Evolutionary conservation across 2,329 filamentous ascomycete species (phyloP), one percentile per base, ranked within the genome.

Genomic region (Uncinocarpus reesii): DNA sequence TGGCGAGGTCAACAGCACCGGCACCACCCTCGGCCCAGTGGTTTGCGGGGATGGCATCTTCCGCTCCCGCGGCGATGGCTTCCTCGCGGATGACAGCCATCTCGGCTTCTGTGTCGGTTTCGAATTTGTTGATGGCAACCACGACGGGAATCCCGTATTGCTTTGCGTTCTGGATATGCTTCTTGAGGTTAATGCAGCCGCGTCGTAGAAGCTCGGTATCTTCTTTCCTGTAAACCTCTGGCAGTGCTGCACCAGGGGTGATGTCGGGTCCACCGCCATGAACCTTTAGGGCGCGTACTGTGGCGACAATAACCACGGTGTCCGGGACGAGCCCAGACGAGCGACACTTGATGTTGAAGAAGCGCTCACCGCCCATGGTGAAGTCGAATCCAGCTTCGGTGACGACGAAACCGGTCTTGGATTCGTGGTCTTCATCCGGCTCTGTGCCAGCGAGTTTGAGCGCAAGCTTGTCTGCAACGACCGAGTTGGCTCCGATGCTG

Each of bases 291-390:
- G 92, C 92, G 57, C 92, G 84, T 38, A 98, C 86, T 2, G 92
- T 98, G 20, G 92, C 90, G 31, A 98, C 92, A 51, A 98, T 82
- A 37, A 98, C 87, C 5, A 95, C 89, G 1, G 88, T 86, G 61
- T 98, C 92, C 1, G 92, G 92, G 2, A 87, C 80, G 38, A 98
- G 81, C 20, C 90, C 90, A 4, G 90, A 95, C 7, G 88, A 85
- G 52, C 92, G 84, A 72, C 92, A 96, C 77, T 98, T 98, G 76
- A 98, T 96, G 74, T 98, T 96, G 80, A 98, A 96, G 77, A 98
- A 98, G 45, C 92, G 84, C 76, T 98, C 92, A 54, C 92, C 92
- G 55, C 92, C 92, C 92, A 98, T 98, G 60, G 92, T 96, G 71
- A 98, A 98, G 69, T 98, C 92, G 67, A 98, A 98, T 7, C 92